Evolutionary conservation across 495 filamentous ascomycete species (phyloP).

Genomic region (Penicillium fimorum): DNA sequence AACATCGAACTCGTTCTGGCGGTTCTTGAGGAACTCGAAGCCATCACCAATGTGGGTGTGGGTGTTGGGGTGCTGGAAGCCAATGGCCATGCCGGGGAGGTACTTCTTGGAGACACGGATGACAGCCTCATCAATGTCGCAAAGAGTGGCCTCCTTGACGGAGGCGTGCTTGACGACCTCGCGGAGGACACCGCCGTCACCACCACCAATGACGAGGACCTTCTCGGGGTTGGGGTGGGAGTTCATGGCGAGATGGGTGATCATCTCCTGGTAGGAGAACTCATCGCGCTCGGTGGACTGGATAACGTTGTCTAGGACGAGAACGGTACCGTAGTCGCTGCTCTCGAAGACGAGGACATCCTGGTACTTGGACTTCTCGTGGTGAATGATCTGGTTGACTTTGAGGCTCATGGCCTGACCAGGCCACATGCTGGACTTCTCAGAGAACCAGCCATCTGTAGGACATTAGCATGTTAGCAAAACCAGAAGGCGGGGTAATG

Average conservation of each 20-base stretch:
- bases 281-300: slow-evolving; percentile 98
- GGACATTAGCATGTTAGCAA: background rate
- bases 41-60: slow-evolving; percentile 91
- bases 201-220: slow-evolving; percentile 96
- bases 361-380: slow-evolving; percentile 99
- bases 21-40: slow-evolving; percentile 93
- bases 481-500: slow-evolving; percentile 27
- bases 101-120: slow-evolving; percentile 98
- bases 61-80: slow-evolving; percentile 90
- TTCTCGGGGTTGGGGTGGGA: slow-evolving; percentile 97
- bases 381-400: slow-evolving; percentile 95
- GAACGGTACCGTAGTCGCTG: slow-evolving; percentile 90
- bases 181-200: slow-evolving; percentile 93
- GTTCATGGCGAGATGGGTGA: slow-evolving; percentile 97
- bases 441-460: slow-evolving; percentile 98
- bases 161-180: slow-evolving; percentile 98
- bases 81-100: slow-evolving; percentile 89
- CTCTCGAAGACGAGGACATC: slow-evolving; percentile 98
- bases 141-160: slow-evolving; percentile 89
- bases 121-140: slow-evolving; percentile 99
- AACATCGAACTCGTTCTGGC: slow-evolving; percentile 95
- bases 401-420: slow-evolving; percentile 98
- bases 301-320: slow-evolving; percentile 99
- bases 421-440: slow-evolving; percentile 97
- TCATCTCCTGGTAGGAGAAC: slow-evolving; percentile 99